Evolutionary conservation across 306 rosid genomes (phyloP), one percentile per base, ranked within the genome.

Genomic region (Coriaria nepalensis): DNA sequence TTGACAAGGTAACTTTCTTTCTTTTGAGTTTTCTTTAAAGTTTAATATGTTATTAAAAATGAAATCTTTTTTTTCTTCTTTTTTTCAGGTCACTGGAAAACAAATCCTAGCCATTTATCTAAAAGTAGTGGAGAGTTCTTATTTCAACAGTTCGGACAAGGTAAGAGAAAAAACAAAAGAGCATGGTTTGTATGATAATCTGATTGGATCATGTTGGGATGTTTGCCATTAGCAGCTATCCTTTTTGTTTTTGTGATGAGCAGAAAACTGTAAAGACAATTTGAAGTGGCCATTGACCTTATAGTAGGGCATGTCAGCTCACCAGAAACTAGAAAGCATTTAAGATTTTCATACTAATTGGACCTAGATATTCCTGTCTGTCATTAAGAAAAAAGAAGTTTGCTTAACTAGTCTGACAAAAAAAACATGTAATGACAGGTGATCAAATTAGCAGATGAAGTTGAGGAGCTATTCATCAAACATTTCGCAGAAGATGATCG

Each of bases 91-190:
- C 66, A 82, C 96, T 54, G 94, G 38, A 66, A 92, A 92, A 43
- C 78, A 82, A 69, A 72, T 79, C 57, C 96, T 92, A 69, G 73
- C 96, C 6, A 80, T 79, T 56, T 92, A 92, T 73, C 93, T 82
- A 9, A 92, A 79, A 80, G 96, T 73, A 35, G 96, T 85, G 45
- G 98, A 92, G 77, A 85, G 78, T 63, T 85, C 98, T 35, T 92
- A 85, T 61, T 92, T 85, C 83, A 82, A 82, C 77, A 73, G 92
- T 65, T 92, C 98, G 32, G 86, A 92, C 75, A 85, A 82, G 98
- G 98, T 82, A 82, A 68, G 34, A 4, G 37, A 36, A 58, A 50
- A 56, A 45, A 20, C 29, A 1, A 37, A 55, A 50, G 34, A 52
- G 40, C 35, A 20, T 6, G 10, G 29, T 65, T 40, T 70, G 43